Percentiles rank a stretch among this genome's conserved stretches.
Conservation (phyloP, 345 rosid genomes). For the Arabidopsis thaliana region DNA sequence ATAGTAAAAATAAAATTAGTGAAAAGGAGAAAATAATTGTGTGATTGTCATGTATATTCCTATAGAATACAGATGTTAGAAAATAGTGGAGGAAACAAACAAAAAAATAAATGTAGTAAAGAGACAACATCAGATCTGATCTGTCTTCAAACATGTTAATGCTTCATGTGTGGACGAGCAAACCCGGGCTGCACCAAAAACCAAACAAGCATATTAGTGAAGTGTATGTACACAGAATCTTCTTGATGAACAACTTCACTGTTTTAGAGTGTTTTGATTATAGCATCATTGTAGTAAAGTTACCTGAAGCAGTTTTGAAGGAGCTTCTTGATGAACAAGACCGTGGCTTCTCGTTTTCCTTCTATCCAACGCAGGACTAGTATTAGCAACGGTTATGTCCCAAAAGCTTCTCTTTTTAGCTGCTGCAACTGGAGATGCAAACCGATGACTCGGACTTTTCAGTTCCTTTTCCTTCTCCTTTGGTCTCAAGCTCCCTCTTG, state of each 20-base stretch:
- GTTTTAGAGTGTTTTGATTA: not conserved
- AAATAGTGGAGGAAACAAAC: conserved; percentile 21
- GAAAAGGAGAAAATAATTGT: not conserved
- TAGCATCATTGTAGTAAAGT: not conserved
- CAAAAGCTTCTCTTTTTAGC: conserved; percentile 89
- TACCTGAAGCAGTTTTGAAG: conserved; percentile 96
- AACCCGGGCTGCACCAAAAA: conserved; percentile 80
- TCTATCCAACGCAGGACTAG: conserved; percentile 72
- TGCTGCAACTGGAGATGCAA: conserved; percentile 71
- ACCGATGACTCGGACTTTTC: conserved; percentile 83
- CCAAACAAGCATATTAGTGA: conserved; percentile 38
- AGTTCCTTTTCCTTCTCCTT: conserved; percentile 61
- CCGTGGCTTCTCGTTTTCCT: conserved; percentile 83
- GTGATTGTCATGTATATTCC: conserved; percentile 6
- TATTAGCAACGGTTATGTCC: conserved; percentile 75
- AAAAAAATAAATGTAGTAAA: not conserved
- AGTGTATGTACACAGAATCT: not conserved
- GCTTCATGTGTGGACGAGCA: conserved; percentile 63
- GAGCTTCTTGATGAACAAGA: conserved; percentile 59
- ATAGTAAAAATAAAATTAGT: conserved; percentile 11
- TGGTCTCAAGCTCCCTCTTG: conserved; percentile 67
- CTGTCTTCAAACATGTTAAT: conserved; percentile 24
- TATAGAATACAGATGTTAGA: conserved; percentile 32
- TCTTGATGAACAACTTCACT: not conserved
- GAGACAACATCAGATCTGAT: conserved; percentile 15